Evolutionary conservation across 2,329 filamentous ascomycete species (phyloP).

Genomic region (Ceratocystis lukuohia): DNA sequence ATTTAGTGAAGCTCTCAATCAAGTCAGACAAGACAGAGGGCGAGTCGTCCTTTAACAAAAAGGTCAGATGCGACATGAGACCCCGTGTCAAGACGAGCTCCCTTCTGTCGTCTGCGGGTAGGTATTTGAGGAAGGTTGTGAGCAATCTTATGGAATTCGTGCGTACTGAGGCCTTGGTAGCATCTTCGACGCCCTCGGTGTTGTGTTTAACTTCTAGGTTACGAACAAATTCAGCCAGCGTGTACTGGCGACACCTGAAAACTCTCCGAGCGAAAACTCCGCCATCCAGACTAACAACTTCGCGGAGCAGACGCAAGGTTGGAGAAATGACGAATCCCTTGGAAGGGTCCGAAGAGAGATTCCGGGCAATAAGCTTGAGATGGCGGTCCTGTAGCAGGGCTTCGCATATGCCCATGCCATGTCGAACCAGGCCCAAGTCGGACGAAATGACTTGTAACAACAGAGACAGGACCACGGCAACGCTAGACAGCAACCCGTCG

Average conservation of each 20-base stretch:
- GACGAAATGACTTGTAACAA: constrained; percentile 66
- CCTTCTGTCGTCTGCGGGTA: constrained; percentile 62
- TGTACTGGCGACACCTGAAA: constrained; percentile 64
- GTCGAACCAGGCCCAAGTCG: constrained; percentile 57
- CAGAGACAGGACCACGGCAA: constrained; percentile 68
- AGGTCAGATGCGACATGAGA: constrained; percentile 68
- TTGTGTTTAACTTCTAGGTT: constrained; percentile 61
- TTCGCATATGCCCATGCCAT: constrained; percentile 66
- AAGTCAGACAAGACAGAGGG: constrained; percentile 63
- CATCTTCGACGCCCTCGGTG: constrained; percentile 46
- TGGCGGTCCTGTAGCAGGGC: constrained; percentile 71
- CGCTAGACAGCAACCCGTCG: constrained; percentile 65
- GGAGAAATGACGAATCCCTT: constrained; percentile 86
- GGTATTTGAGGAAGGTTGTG: constrained; percentile 62
- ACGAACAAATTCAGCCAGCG: constrained; percentile 64
- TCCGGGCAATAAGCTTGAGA: constrained; percentile 64
- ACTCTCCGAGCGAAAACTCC: constrained; percentile 65
- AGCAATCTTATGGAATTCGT: constrained; percentile 74
- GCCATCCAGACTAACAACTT: constrained; percentile 75
- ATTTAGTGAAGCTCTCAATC: constrained; percentile 52
- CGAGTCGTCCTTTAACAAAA: constrained; percentile 64
- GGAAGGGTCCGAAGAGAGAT: constrained; percentile 63
- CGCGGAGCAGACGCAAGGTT: constrained; percentile 69
- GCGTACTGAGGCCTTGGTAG: constrained; percentile 61
- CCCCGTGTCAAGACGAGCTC: constrained; percentile 72